phyloP scores from a whole-genome alignment of 2,329 filamentous ascomycete genomes.

The Penicillium polonicum region DNA sequence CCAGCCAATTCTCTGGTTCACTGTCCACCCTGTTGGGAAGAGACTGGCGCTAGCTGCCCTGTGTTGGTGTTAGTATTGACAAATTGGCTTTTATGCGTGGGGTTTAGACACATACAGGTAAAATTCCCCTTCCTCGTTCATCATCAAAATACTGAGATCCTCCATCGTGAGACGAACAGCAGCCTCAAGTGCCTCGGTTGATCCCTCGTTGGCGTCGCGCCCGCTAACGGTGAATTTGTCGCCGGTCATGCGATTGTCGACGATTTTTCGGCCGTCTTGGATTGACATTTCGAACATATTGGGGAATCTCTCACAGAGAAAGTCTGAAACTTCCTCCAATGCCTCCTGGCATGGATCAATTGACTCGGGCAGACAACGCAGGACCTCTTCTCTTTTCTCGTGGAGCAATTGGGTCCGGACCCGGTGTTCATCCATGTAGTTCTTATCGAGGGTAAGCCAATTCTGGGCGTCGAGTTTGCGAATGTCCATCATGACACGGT shows the following conservation, averaged over 20 bases:
- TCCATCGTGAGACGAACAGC: conserved; percentile 53
- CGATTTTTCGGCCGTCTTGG: conserved; percentile 27
- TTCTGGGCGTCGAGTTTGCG: conserved; percentile 46
- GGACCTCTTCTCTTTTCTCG: conserved; percentile 41
- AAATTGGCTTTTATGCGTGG: background rate
- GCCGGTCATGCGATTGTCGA: conserved; percentile 46
- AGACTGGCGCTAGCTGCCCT: conserved; percentile 53
- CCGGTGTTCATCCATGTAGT: conserved; percentile 46
- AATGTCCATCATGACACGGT: conserved; percentile 50
- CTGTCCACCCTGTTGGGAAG: conserved; percentile 54
- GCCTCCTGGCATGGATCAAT: conserved; percentile 49
- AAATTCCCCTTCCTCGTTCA: conserved; percentile 48
- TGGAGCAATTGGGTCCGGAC: conserved; percentile 45
- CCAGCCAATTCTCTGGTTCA: conserved; percentile 51
- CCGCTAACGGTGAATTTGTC: conserved; percentile 45
- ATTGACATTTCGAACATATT: conserved; percentile 41
- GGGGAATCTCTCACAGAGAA: conserved; percentile 47
- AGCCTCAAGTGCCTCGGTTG: conserved; percentile 49
- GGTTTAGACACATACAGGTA: conserved; percentile 44
- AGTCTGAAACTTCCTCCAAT: conserved; percentile 47
- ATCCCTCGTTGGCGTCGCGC: conserved; percentile 23
- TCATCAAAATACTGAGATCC: conserved; percentile 52
- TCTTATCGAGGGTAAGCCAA: conserved; percentile 52
- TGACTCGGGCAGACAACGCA: conserved; percentile 48
- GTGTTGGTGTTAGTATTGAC: conserved; percentile 3